A percentile compares a stretch with the other conserved stretches of the same genome.
Evolutionary conservation across 495 filamentous ascomycete genomes (phyloP).

Genomic region (Usnea hakonensis): DNA sequence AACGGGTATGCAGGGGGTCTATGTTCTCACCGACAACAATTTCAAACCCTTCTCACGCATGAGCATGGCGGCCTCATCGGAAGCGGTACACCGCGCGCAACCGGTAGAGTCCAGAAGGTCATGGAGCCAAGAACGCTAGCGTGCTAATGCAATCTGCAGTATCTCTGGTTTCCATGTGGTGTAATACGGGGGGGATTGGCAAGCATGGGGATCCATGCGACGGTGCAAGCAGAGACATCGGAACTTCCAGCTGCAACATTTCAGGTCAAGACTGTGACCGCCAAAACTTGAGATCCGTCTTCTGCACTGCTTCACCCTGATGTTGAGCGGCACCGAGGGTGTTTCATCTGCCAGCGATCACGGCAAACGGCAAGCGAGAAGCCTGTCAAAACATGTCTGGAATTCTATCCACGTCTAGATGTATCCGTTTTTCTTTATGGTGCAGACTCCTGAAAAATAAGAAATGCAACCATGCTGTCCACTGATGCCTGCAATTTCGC

Average conservation of each 20-base stretch:
- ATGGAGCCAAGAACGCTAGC: neutral
- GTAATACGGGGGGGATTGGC: conserved; percentile 82
- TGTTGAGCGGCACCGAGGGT: conserved; percentile 6
- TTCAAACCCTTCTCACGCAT: conserved; percentile 86
- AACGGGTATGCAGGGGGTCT: conserved; percentile 60
- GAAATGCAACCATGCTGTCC: neutral
- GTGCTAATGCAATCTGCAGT: conserved; percentile 2
- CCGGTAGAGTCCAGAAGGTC: conserved; percentile 46
- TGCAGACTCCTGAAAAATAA: neutral
- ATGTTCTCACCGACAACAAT: conserved; percentile 87
- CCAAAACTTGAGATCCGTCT: conserved; percentile 2
- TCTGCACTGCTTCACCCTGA: neutral
- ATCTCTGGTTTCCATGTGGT: conserved; percentile 91
- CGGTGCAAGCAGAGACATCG: conserved; percentile 77
- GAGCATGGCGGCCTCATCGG: conserved; percentile 65
- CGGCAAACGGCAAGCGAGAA: neutral
- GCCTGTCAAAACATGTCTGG: neutral
- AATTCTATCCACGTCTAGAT: neutral
- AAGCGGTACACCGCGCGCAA: conserved; percentile 66
- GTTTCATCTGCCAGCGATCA: neutral
- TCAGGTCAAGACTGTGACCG: conserved; percentile 79
- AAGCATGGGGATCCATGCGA: conserved; percentile 82
- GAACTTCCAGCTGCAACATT: conserved; percentile 87
- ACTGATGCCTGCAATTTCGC: neutral
- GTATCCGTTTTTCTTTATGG: neutral